Conservation (phyloP, 768 basidiomycete species). For the Mrakia frigida region DNA sequence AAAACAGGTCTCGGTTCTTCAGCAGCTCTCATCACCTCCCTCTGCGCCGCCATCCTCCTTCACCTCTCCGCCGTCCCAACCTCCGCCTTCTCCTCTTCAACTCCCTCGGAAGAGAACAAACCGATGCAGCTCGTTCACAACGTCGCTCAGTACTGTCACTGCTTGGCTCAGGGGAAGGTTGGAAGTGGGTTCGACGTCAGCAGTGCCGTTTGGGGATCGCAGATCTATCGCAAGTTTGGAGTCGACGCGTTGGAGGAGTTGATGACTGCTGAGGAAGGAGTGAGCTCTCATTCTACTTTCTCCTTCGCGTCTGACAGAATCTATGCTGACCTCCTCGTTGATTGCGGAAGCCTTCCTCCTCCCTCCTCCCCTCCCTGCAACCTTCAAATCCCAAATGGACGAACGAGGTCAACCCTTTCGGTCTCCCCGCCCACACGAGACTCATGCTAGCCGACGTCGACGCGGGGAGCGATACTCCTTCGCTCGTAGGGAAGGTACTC, state of each 20-base stretch:
- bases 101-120: constrained; percentile 3
- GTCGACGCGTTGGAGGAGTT: constrained; percentile 62
- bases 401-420: constrained; percentile 61
- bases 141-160: constrained; percentile 88
- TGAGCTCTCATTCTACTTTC: constrained; percentile 52
- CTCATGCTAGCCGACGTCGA: constrained; percentile 93
- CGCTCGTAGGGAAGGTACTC: constrained; percentile 83
- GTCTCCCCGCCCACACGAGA: constrained; percentile 74
- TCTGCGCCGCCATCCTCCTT: constrained; percentile 76
- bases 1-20: constrained; percentile 98
- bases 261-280: constrained; percentile 53
- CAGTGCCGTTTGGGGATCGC: constrained; percentile 88
- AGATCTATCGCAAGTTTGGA: constrained; percentile 79
- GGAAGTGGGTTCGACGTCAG: constrained; percentile 97
- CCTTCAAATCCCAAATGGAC: constrained; percentile 71
- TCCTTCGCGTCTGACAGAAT: background rate
- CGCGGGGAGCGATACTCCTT: constrained; percentile 92
- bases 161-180: constrained; percentile 94
- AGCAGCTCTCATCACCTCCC: constrained; percentile 91
- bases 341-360: background rate
- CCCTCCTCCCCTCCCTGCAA: constrained; percentile 22
- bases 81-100: constrained; percentile 11
- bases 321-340: background rate
- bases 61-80: constrained; percentile 62
- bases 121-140: constrained; percentile 66